Conservation (phyloP, 805 yeast species). For the Saccharomycopsis sp. region DNA sequence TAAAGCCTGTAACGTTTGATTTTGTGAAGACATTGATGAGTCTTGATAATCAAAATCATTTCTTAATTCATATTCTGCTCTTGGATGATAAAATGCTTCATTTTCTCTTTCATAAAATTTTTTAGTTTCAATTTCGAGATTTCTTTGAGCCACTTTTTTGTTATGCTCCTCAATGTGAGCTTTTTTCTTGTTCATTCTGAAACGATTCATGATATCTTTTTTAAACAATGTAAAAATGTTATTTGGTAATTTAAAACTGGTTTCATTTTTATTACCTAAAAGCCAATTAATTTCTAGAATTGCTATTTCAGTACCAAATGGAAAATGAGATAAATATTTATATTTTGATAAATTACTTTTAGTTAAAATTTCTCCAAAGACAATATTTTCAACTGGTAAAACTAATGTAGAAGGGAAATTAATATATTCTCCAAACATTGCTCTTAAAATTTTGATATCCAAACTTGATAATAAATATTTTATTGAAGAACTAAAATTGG, state of each 20-base stretch:
- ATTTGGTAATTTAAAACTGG: constrained; percentile 26
- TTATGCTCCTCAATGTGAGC: constrained; percentile 51
- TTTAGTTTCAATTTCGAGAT: constrained; percentile 46
- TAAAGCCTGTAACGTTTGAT: neutral
- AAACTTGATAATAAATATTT: constrained; percentile 64
- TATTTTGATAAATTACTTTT: constrained; percentile 43
- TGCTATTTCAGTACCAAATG: constrained; percentile 76
- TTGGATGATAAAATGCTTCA: constrained; percentile 20
- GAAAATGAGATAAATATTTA: constrained; percentile 74
- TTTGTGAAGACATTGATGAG: neutral
- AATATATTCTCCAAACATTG: constrained; percentile 51
- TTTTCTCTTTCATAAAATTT: constrained; percentile 55
- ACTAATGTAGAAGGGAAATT: constrained; percentile 58
- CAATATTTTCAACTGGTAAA: constrained; percentile 59
- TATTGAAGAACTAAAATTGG: constrained; percentile 57
- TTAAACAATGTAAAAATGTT: constrained; percentile 38
- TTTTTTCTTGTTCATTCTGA: constrained; percentile 38
- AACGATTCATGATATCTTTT: constrained; percentile 47
- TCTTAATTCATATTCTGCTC: neutral
- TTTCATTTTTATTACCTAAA: constrained; percentile 20
- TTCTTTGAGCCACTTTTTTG: constrained; percentile 42
- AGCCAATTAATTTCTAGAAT: constrained; percentile 83
- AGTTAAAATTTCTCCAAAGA: constrained; percentile 51
- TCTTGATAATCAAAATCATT: no score
- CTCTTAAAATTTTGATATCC: constrained; percentile 64